A percentile compares a stretch with the other conserved stretches of the same genome.
phyloP scores from a whole-genome alignment of 2,329 filamentous ascomycete genomes.

The Paecilomyces variotii region DNA sequence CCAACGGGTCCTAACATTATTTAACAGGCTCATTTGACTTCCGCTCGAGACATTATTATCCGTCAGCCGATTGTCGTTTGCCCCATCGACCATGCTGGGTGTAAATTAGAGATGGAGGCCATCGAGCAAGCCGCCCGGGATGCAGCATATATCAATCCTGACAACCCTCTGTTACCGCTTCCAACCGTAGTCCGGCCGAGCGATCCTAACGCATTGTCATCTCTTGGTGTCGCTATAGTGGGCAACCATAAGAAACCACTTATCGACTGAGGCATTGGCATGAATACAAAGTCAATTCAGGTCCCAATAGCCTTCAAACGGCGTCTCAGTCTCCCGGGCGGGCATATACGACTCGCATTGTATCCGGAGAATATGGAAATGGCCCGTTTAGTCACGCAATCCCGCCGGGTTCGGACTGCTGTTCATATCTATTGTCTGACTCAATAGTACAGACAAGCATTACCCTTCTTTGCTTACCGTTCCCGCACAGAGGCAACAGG shows the following conservation, averaged over 20 bases:
- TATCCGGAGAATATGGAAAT: neutral
- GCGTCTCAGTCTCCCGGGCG: neutral
- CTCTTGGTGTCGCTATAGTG: slow-evolving; percentile 56
- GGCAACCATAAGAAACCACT: slow-evolving; percentile 55
- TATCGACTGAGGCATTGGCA: slow-evolving; percentile 49
- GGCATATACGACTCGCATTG: neutral
- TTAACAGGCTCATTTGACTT: slow-evolving; percentile 72
- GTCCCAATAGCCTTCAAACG: neutral
- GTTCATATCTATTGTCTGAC: neutral
- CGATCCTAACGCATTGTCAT: slow-evolving; percentile 57
- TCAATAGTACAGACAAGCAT: neutral
- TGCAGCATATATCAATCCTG: slow-evolving; percentile 75
- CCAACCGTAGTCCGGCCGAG: slow-evolving; percentile 71
- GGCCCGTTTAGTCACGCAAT: neutral
- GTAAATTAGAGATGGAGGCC: slow-evolving; percentile 97
- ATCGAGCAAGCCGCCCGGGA: slow-evolving; percentile 95
- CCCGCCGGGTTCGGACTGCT: neutral
- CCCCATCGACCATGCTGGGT: slow-evolving; percentile 87
- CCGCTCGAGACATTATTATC: slow-evolving; percentile 77
- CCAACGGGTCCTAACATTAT: slow-evolving; percentile 7
- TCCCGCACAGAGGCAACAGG: neutral
- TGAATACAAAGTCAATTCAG: neutral
- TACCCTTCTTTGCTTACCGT: neutral
- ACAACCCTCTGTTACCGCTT: slow-evolving; percentile 88
- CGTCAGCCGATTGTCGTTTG: slow-evolving; percentile 94